Percentiles rank a stretch among this genome's conserved stretches.
Evolutionary conservation across 345 rosid species (phyloP).

Genomic region (Eucalyptus regnans): DNA sequence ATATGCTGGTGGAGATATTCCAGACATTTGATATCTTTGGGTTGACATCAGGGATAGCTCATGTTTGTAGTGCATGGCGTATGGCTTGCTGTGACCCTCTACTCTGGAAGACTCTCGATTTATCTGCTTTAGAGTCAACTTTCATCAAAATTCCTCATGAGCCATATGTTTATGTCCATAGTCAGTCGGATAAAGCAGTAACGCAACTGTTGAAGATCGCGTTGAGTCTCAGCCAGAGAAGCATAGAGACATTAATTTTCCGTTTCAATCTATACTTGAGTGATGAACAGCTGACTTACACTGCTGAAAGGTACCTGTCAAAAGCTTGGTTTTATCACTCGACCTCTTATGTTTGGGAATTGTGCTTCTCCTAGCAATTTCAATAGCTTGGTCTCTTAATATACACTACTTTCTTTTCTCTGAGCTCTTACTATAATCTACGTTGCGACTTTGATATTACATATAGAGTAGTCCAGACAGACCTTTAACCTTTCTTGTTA

Average conservation of each 20-base stretch:
- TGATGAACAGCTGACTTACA: conserved; percentile 71
- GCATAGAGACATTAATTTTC: conserved; percentile 47
- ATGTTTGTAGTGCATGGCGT: conserved; percentile 77
- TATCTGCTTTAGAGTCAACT: conserved; percentile 53
- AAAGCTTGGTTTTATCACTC: background rate
- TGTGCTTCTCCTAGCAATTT: background rate
- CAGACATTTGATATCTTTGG: conserved; percentile 40
- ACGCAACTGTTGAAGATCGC: conserved; percentile 48
- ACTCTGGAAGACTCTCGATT: conserved; percentile 76
- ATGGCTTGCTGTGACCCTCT: conserved; percentile 77
- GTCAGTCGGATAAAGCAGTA: conserved; percentile 38
- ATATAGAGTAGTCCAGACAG: background rate
- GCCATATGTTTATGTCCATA: conserved; percentile 72
- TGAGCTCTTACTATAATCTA: background rate
- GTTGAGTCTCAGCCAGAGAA: conserved; percentile 60
- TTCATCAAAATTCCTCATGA: conserved; percentile 60
- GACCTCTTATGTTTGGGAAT: background rate
- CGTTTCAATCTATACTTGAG: conserved; percentile 54
- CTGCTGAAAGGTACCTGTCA: conserved; percentile 56
- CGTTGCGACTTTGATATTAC: background rate
- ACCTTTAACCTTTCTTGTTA: background rate
- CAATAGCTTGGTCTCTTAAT: background rate
- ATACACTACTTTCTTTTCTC: background rate
- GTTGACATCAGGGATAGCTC: conserved; percentile 57
- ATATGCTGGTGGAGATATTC: conserved; percentile 59